These are phyloP conservation scores for Boletus eberwhitei DNA, from an alignment of 768 basidiomycete genomes.

Conservation along the genomic window DNA sequence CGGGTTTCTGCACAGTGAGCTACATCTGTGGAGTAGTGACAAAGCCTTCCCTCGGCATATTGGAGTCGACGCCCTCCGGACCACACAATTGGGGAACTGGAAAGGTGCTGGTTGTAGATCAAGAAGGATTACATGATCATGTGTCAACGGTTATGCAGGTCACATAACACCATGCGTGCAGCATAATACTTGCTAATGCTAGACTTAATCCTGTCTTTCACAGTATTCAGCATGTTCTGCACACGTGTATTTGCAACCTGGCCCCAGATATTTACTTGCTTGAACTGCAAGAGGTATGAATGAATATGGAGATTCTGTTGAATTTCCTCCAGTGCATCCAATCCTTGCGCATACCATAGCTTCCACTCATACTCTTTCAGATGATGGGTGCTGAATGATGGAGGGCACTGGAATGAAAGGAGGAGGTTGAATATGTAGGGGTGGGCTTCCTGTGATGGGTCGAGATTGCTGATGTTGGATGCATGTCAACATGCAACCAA, in stretches of 20 bases:
- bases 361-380: not conserved
- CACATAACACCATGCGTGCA: no score
- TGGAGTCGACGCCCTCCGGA: no score
- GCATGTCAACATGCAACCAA: not conserved
- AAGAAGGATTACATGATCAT: no score
- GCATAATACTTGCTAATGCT: not conserved
- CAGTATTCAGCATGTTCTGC: not conserved
- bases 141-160: no score
- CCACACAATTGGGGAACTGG: no score
- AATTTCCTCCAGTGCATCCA: not conserved
- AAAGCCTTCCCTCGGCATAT: no score
- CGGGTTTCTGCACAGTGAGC: no score
- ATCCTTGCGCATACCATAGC: not conserved
- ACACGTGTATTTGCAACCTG: not conserved
- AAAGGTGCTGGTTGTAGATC: no score
- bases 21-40: no score
- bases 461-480: not conserved
- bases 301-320: not conserved
- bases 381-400: not conserved
- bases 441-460: not conserved
- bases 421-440: not conserved
- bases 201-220: not conserved
- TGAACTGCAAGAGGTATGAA: not conserved
- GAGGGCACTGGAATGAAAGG: not conserved
- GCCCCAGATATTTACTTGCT: not conserved